These are phyloP conservation scores for Diplodia seriata DNA, from an alignment of 2,329 filamentous ascomycete species.

Conservation along the genomic window DNA sequence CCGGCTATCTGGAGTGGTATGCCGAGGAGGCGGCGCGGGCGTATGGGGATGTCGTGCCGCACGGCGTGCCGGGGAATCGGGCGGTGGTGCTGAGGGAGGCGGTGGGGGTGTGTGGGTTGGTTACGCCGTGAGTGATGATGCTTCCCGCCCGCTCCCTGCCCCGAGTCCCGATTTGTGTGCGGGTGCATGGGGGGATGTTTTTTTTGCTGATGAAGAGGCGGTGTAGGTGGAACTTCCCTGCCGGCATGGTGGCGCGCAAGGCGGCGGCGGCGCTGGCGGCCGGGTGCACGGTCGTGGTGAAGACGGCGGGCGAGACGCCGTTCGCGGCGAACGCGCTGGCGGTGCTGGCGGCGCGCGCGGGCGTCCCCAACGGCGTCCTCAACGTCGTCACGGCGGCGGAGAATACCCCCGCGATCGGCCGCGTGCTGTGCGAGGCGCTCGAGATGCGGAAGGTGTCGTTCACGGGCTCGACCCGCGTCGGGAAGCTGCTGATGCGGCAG, in stretches of 20 bases:
- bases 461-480: slow-evolving; percentile 50
- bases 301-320: slow-evolving; percentile 51
- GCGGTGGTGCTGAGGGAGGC: slow-evolving; percentile 73
- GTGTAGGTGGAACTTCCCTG: slow-evolving; percentile 48
- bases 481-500: slow-evolving; percentile 50
- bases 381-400: slow-evolving; percentile 47
- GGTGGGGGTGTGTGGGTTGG: slow-evolving; percentile 50
- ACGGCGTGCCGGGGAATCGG: slow-evolving; percentile 67
- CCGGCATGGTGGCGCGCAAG: too few species aligned
- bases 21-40: slow-evolving; percentile 67
- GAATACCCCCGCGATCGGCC: slow-evolving; percentile 36
- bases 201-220: too few species aligned
- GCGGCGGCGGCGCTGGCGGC: too few species aligned
- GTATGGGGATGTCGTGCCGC: too few species aligned
- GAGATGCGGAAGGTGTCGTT: slow-evolving; percentile 51
- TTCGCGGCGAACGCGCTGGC: slow-evolving; percentile 48
- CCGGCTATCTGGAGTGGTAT: slow-evolving; percentile 64
- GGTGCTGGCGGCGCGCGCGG: slow-evolving; percentile 48
- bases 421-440: slow-evolving; percentile 46
- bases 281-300: slow-evolving; percentile 47
- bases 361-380: slow-evolving; percentile 51
- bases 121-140: slow-evolving; percentile 46
- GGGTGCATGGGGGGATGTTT: too few species aligned
- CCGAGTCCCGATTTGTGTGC: too few species aligned
- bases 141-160: too few species aligned